A percentile compares a stretch with the other conserved stretches of the same genome.
These are phyloP conservation scores for Fusarium tanahbumbuense DNA, from an alignment of 2,329 filamentous ascomycete species.

Conservation along the genomic window DNA sequence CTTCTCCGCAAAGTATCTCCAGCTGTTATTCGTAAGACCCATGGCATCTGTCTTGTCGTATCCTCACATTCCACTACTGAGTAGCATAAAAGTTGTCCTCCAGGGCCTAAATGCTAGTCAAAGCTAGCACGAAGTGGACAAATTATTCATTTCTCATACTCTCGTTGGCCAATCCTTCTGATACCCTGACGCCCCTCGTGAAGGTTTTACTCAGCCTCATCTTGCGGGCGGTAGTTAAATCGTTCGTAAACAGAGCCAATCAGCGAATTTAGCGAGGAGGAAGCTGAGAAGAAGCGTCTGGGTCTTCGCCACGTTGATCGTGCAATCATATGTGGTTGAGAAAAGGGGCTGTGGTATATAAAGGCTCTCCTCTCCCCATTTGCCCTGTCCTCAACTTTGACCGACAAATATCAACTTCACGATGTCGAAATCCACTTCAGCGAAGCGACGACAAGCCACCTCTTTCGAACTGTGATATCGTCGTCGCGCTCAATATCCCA, in stretches of 20 bases:
- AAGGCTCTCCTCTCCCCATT: neutral
- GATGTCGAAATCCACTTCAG: constrained; percentile 54
- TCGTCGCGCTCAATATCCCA: constrained; percentile 74
- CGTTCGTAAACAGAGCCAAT: constrained; percentile 21
- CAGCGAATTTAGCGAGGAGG: neutral
- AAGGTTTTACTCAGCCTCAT: constrained; percentile 25
- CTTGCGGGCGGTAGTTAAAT: constrained; percentile 22
- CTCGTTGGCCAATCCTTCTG: neutral
- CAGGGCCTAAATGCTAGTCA: neutral
- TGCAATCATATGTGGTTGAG: neutral
- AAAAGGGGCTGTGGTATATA: constrained; percentile 18
- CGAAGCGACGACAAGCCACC: constrained; percentile 74
- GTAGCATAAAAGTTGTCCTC: neutral
- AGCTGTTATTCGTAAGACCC: neutral
- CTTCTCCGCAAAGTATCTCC: too few relatives aligned
- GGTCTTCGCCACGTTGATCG: constrained; percentile 27
- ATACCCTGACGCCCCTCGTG: neutral
- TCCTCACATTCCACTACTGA: neutral
- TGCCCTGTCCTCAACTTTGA: neutral
- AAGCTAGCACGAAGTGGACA: neutral
- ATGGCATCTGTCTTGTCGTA: neutral
- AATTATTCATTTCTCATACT: neutral
- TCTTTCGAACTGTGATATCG: constrained; percentile 71
- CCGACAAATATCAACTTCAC: constrained; percentile 14
- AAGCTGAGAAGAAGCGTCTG: constrained; percentile 4